These are phyloP conservation scores for Aspergillus sparsus DNA, from an alignment of 495 filamentous ascomycete genomes.

Conservation along the genomic window DNA sequence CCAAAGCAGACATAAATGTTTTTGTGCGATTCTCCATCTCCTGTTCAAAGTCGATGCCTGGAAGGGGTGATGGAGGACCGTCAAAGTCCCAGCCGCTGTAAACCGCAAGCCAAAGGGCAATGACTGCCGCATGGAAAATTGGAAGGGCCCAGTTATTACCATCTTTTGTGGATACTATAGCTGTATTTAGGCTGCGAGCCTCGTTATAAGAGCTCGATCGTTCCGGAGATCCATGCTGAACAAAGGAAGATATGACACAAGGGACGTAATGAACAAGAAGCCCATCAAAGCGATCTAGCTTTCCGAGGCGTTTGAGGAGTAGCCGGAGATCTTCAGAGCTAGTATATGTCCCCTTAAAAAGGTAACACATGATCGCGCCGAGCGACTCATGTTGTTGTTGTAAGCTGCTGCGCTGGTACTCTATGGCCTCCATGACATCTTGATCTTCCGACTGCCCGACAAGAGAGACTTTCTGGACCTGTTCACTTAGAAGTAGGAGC, in stretches of 20 bases:
- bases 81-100: constrained; percentile 90
- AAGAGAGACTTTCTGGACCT: constrained; percentile 66
- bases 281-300: constrained; percentile 70
- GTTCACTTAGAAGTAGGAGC: constrained; percentile 70
- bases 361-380: constrained; percentile 69
- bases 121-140: constrained; percentile 72
- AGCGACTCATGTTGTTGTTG: constrained; percentile 85
- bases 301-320: constrained; percentile 64
- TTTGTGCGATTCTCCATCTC: constrained; percentile 70
- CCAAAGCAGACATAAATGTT: constrained; percentile 72
- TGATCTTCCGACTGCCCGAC: constrained; percentile 59
- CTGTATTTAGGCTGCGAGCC: constrained; percentile 67
- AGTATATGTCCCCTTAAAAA: constrained; percentile 73
- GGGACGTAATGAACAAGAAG: constrained; percentile 77
- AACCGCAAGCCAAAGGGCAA: constrained; percentile 83
- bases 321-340: constrained; percentile 68
- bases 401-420: constrained; percentile 70
- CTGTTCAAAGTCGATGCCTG: constrained; percentile 58
- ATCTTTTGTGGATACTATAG: constrained; percentile 63
- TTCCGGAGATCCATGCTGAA: constrained; percentile 73
- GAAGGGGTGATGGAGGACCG: constrained; percentile 51
- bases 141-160: constrained; percentile 66
- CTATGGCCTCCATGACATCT: constrained; percentile 67
- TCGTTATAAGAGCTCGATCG: constrained; percentile 59
- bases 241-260: constrained; percentile 68